A percentile compares a stretch with the other conserved stretches of the same genome.
Evolutionary conservation across 2,329 filamentous ascomycete genomes (phyloP).

Genomic region (Arthrobotrys entomopaga): DNA sequence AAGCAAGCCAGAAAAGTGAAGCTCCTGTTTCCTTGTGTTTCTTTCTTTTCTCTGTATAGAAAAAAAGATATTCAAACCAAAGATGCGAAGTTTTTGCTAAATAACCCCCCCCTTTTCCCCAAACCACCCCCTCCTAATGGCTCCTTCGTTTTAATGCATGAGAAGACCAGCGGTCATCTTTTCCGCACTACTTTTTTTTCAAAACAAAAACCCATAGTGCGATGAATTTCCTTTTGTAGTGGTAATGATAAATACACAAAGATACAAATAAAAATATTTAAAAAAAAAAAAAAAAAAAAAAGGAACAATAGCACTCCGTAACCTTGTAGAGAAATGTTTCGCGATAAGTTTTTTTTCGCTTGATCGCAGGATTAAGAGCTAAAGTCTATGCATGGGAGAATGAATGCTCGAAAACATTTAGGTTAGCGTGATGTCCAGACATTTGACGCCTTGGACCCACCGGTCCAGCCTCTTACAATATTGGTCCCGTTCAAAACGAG

Average conservation of each 20-base stretch:
- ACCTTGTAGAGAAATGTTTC: too few species aligned
- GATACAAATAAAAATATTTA: conserved; percentile 5
- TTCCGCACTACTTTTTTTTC: conserved; percentile 30
- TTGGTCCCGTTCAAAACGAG: neutral
- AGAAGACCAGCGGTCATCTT: neutral
- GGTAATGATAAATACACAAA: conserved; percentile 40
- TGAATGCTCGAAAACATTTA: too few species aligned
- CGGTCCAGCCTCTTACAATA: too few species aligned
- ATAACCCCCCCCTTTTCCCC: neutral
- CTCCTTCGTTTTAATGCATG: neutral
- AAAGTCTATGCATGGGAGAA: too few species aligned
- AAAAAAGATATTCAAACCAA: conserved; percentile 19
- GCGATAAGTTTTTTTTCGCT: too few species aligned
- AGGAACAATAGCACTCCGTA: too few species aligned
- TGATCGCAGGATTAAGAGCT: too few species aligned
- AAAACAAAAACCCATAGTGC: conserved; percentile 19
- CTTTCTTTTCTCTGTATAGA: conserved; percentile 40
- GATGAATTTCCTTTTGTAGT: conserved; percentile 33
- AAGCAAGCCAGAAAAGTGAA: conserved; percentile 32
- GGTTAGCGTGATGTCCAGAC: too few species aligned
- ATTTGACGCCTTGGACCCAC: too few species aligned
- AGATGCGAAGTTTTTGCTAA: conserved; percentile 3
- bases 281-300: conserved; percentile 7
- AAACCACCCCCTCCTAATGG: neutral
- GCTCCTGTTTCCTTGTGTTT: conserved; percentile 19